A percentile compares a stretch with the other conserved stretches of the same genome.
These are phyloP conservation scores for Pezicula rhizophila DNA, from an alignment of 2,329 filamentous ascomycete genomes.

Conservation along the genomic window DNA sequence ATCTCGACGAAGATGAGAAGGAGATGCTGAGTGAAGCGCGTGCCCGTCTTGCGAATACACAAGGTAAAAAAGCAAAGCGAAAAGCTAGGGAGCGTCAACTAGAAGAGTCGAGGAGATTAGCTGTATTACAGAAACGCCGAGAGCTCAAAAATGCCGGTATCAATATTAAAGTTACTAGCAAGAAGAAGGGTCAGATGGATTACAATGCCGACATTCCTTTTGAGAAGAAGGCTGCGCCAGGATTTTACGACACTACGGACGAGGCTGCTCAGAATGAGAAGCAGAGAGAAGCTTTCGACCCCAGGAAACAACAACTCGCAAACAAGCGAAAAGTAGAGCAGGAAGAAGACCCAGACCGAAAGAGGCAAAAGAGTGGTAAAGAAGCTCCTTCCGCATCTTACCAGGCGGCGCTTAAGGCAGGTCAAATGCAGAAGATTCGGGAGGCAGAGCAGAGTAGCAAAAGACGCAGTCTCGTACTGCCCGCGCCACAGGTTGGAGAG, in stretches of 20 bases:
- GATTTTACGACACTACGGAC: slow-evolving; percentile 90
- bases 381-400: slow-evolving; percentile 70
- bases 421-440: slow-evolving; percentile 87
- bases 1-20: slow-evolving; percentile 98
- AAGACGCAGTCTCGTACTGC: slow-evolving; percentile 73
- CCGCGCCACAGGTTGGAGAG: slow-evolving; percentile 86
- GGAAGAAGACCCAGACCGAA: slow-evolving; percentile 73
- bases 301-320: slow-evolving; percentile 81
- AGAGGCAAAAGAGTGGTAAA: slow-evolving; percentile 86
- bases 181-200: slow-evolving; percentile 96
- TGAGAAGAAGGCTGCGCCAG: slow-evolving; percentile 80
- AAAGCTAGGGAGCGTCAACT: slow-evolving; percentile 94
- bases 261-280: slow-evolving; percentile 77
- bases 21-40: slow-evolving; percentile 98
- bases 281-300: slow-evolving; percentile 81
- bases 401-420: slow-evolving; percentile 86
- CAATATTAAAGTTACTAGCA: slow-evolving; percentile 89
- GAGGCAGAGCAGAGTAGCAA: slow-evolving; percentile 98
- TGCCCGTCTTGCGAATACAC: slow-evolving; percentile 91
- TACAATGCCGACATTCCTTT: slow-evolving; percentile 99
- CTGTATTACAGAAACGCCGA: slow-evolving; percentile 86
- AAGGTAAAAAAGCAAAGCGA: slow-evolving; percentile 97
- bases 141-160: slow-evolving; percentile 97
- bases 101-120: slow-evolving; percentile 86
- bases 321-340: slow-evolving; percentile 91